Conservation (phyloP, 768 basidiomycete species). For the Pleurotus giganteus region DNA sequence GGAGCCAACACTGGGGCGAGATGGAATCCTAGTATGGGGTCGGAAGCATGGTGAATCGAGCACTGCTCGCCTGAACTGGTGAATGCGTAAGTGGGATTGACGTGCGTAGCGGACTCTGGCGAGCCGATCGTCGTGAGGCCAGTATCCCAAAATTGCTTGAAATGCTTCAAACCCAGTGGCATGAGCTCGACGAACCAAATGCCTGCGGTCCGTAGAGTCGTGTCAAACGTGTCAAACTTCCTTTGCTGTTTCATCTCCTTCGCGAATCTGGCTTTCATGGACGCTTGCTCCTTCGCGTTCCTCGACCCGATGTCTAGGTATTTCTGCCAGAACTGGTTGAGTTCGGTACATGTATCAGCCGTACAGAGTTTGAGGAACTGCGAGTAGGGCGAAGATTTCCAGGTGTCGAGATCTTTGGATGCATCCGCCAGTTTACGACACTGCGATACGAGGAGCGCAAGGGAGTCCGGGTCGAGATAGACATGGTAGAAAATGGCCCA, state of each 20-base stretch:
- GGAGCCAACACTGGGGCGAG: conserved; percentile 28
- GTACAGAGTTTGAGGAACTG: conserved; percentile 35
- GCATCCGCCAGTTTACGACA: conserved; percentile 34
- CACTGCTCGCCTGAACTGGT: conserved; percentile 35
- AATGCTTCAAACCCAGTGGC: conserved; percentile 18
- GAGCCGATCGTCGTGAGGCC: conserved; percentile 31
- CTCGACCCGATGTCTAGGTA: conserved; percentile 29
- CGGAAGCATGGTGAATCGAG: conserved; percentile 41
- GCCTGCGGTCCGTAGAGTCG: conserved; percentile 33
- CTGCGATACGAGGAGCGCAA: conserved; percentile 32
- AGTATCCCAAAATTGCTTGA: conserved; percentile 36
- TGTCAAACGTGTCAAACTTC: neutral
- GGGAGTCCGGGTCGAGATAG: conserved; percentile 36
- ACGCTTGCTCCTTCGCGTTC: conserved; percentile 13
- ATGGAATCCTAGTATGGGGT: conserved; percentile 42
- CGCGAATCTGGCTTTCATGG: conserved; percentile 20
- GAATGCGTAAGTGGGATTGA: conserved; percentile 49
- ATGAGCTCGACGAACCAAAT: conserved; percentile 24
- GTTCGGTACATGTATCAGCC: conserved; percentile 32
- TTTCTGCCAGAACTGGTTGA: conserved; percentile 39
- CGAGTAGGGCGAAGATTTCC: conserved; percentile 40
- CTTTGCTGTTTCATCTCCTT: conserved; percentile 18
- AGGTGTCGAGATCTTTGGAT: conserved; percentile 30
- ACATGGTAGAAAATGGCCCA: conserved; percentile 54
- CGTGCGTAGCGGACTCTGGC: conserved; percentile 20